Evolutionary conservation across 2,329 filamentous ascomycete genomes (phyloP), one percentile per base, ranked within the genome.

Genomic region (Corinectria fuckeliana): DNA sequence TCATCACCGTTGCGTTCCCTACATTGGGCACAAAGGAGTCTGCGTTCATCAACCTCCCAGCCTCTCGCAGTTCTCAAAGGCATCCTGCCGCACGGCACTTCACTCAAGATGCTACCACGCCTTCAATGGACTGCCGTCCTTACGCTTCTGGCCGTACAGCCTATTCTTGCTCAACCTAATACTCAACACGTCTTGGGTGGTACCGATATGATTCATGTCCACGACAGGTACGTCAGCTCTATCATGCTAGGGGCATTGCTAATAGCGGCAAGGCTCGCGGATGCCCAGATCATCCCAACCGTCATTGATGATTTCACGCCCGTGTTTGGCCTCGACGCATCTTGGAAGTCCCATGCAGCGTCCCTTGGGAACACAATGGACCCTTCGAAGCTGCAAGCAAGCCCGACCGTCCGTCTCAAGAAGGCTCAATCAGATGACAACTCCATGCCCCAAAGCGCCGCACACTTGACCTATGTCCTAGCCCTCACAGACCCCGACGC

Each of bases 401-500:
- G 53, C 0, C 64, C 62, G 0, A 47, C 28, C 1, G 14, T 64
- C 0, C 51, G 56, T 42, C 52, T 65, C 1, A 55, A 58, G 1
- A 54, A 42, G 0, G 21, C 51, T 0, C 34, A 51, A 1, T 21
- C 49, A 11, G 9, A 25, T 14, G 30, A 8, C 9, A 16, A 20
- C 18, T 36, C 48, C 9, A 36, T 20, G 4, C 5, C 14, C 1
- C 5, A 58, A 14, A 5, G 38, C 4, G 38, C 39, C 2, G 20
- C 42, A 3, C n/a, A 55, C 14, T 44, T 51, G 3, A 58, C 51
- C 1, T 60, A 51, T 26, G 64, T 62, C 5, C 21, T 67, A 5
- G 41, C 56, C 8, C 42, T 69, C n/a, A 69, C 66, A 0, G 64
- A 69, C 2, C 66, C 66, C 5, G 66, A 69, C 5, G 66, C 66